These are phyloP conservation scores for Annulohypoxylon maeteangense DNA, from an alignment of 495 filamentous ascomycete species.

Conservation along the genomic window DNA sequence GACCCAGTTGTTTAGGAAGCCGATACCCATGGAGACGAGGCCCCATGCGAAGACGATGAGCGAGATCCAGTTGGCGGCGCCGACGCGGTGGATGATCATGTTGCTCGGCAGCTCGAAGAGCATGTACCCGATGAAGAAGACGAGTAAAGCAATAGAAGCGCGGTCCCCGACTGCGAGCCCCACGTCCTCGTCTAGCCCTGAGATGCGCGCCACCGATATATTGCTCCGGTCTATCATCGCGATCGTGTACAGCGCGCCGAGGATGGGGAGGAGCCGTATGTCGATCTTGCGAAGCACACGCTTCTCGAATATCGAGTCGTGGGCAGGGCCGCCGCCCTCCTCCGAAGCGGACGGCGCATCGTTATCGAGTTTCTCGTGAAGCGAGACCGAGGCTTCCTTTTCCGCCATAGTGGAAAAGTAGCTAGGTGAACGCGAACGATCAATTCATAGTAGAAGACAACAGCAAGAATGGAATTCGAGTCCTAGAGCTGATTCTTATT, in stretches of 20 bases:
- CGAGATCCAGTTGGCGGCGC: conserved; percentile 69
- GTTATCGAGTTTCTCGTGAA: conserved; percentile 36
- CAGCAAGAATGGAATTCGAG: not conserved
- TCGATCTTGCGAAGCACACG: conserved; percentile 71
- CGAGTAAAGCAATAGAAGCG: conserved; percentile 61
- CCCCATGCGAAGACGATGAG: conserved; percentile 68
- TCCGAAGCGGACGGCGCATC: not conserved
- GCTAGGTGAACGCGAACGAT: not conserved
- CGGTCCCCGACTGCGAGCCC: conserved; percentile 30
- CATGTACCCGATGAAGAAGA: conserved; percentile 57
- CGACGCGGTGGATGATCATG: conserved; percentile 70
- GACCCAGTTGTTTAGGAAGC: conserved; percentile 63
- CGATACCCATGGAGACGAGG: conserved; percentile 65
- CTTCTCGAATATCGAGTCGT: conserved; percentile 38
- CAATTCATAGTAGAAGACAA: not conserved
- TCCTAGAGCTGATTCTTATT: not conserved
- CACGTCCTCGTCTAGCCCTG: conserved; percentile 59
- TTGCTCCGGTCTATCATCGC: conserved; percentile 50
- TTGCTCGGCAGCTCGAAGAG: conserved; percentile 69
- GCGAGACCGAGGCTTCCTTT: conserved; percentile 32
- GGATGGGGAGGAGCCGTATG: conserved; percentile 67
- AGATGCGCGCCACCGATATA: conserved; percentile 54
- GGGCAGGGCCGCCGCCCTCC: not conserved
- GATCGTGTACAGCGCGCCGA: conserved; percentile 50
- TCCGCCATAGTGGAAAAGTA: conserved; percentile 21